Base-by-base conservation (phyloP, 2,329 filamentous ascomycete genomes). In the Verticillium longisporum region DNA sequence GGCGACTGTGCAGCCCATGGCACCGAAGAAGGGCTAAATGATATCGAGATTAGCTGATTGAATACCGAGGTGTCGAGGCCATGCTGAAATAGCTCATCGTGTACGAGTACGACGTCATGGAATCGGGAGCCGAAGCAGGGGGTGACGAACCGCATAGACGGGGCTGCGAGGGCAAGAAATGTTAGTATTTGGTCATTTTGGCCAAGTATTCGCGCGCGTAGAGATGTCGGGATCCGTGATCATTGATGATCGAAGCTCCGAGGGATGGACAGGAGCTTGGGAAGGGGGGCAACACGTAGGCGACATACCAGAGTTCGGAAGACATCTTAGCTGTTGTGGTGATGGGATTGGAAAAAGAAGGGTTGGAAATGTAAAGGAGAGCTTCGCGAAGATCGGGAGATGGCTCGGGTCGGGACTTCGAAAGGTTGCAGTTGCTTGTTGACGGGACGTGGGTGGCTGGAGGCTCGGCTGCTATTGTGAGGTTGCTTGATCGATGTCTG, bases 1-100 rank as follows among this genome's bases (percentile, higher is more conserved):
- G 78, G 92, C 92, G 87, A 90, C 72, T 89, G 92, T 95, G 86
- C 93, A 97, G 78, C 93, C 93, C 90, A 97, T 95, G 77, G 92
- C 92, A 82, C 93, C 92, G 74, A 97, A 97, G 83, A 97, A 97
- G 80, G 93, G 83, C 83, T 86, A 72, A 58, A 64, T 55, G n/a
- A 63, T 61, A 55, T 13, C 38, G 61, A 65, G 64, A 69, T 77
- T 72, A 80, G 77, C 69, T 64, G 61, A 61, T 45, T 55, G 61
- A 65, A n/a, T 31, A 32, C 37, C 57, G 60, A 58, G 56, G 56
- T 38, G 36, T 56, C 41, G 36, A 41, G 37, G n/a, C 36, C 53
- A 53, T 54, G 59, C 55, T 55, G 56, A 62, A 61, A 62, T 62
- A 59, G 62, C 62, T 65, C 63, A 65, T 57, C 58, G 58, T 31